Evolutionary conservation across 768 basidiomycete species (phyloP).

Genomic region (Macrolepiota dolichaula): DNA sequence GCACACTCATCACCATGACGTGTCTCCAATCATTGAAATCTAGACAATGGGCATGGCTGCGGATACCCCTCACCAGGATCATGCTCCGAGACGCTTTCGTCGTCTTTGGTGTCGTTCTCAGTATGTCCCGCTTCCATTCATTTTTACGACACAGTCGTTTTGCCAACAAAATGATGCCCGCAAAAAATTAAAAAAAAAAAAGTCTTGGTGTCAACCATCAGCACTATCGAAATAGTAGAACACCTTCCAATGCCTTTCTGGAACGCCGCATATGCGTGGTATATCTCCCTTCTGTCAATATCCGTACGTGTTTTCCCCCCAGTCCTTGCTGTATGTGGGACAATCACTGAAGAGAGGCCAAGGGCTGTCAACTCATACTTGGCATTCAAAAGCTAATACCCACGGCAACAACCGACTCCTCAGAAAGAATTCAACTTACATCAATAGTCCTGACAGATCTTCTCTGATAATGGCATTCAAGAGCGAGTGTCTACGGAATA

Average conservation of each 20-base stretch:
- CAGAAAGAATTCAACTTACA: not conserved
- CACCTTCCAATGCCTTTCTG: slow-evolving; percentile 1
- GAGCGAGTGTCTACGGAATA: not conserved
- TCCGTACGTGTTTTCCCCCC: slow-evolving; percentile 2
- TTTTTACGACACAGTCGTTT: not conserved
- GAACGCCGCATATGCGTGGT: slow-evolving; percentile 16
- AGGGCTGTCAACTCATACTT: slow-evolving; percentile 16
- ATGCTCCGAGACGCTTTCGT: slow-evolving; percentile 12
- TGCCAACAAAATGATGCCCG: not conserved
- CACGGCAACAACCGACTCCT: not conserved
- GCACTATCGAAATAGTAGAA: slow-evolving; percentile 10
- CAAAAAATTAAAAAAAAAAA: too few species aligned
- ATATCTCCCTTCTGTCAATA: slow-evolving; percentile 14
- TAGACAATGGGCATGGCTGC: slow-evolving; percentile 3
- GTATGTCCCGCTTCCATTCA: not conserved
- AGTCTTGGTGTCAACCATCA: slow-evolving; percentile 13
- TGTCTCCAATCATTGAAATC: not conserved
- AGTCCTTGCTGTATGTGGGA: not conserved
- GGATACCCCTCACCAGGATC: slow-evolving; percentile 8
- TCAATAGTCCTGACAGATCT: not conserved
- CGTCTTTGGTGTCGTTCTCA: slow-evolving; percentile 3
- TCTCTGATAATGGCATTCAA: not conserved
- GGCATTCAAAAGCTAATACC: slow-evolving; percentile 9
- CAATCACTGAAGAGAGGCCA: not conserved
- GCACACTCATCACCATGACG: slow-evolving; percentile 1